Conservation (phyloP, 163 green algal genomes). For the Chlorella variabilis region DNA sequence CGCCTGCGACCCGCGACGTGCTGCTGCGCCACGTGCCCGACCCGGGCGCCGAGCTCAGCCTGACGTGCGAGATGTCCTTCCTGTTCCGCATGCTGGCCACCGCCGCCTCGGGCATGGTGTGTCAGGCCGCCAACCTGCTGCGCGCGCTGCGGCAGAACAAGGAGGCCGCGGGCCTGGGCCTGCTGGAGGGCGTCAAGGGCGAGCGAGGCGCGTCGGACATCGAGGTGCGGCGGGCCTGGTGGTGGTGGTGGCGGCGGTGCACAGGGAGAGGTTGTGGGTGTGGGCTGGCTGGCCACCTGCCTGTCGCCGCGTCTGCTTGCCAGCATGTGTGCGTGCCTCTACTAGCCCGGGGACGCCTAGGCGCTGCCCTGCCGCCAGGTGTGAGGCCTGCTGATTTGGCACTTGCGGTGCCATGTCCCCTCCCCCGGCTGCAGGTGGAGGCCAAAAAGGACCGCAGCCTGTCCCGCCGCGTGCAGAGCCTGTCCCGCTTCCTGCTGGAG, state of each 20-base stretch:
- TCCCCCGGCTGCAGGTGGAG: constrained; percentile 47
- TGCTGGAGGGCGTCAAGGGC: constrained; percentile 80
- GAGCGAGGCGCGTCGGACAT: constrained; percentile 37
- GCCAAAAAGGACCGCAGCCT: constrained; percentile 67
- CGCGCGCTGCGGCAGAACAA: constrained; percentile 83
- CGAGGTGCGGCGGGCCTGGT: not conserved
- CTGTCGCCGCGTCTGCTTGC: not conserved
- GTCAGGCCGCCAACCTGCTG: constrained; percentile 86
- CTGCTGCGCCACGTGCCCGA: constrained; percentile 76
- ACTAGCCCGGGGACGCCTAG: too few species aligned
- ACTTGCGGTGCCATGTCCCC: too few species aligned
- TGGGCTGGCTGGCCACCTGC: not conserved
- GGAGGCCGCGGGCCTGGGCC: constrained; percentile 85
- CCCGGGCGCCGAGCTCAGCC: constrained; percentile 83
- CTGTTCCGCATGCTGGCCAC: constrained; percentile 92
- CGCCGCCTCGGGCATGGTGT: constrained; percentile 18
- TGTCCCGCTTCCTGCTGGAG: constrained; percentile 83
- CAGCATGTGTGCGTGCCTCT: too few species aligned
- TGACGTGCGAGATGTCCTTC: constrained; percentile 87
- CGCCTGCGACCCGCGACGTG: constrained; percentile 68
- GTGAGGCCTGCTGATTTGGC: too few species aligned
- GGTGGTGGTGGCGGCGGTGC: too few species aligned
- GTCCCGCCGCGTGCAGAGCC: constrained; percentile 65
- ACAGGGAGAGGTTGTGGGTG: too few species aligned
- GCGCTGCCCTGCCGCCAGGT: too few species aligned